phyloP scores from a whole-genome alignment of 2,329 filamentous ascomycete genomes.

The Paraphaeosphaeria minitans region DNA sequence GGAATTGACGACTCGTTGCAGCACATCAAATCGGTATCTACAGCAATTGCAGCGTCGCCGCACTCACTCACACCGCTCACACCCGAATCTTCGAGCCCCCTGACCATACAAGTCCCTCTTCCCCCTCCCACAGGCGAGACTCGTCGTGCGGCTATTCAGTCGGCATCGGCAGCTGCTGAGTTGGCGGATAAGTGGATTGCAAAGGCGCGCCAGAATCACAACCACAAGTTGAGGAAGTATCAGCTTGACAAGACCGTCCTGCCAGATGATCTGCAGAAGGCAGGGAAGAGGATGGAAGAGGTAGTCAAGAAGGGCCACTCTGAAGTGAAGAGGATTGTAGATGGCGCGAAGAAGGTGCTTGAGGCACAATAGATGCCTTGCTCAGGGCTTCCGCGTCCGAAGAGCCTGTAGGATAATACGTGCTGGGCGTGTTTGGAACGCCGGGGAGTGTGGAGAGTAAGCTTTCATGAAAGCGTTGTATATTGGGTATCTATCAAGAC shows the following conservation, averaged over 20 bases:
- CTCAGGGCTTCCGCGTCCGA: neutral
- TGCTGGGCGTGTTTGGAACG: neutral
- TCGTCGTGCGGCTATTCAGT: slow-evolving; percentile 48
- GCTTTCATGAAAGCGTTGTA: neutral
- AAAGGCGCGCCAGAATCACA: slow-evolving; percentile 53
- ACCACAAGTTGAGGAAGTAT: slow-evolving; percentile 55
- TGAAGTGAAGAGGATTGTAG: slow-evolving; percentile 56
- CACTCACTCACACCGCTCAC: slow-evolving; percentile 59
- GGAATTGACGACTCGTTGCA: slow-evolving; percentile 29
- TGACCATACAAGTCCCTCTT: slow-evolving; percentile 60
- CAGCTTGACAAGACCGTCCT: slow-evolving; percentile 50
- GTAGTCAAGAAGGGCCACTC: slow-evolving; percentile 54
- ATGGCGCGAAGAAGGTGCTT: slow-evolving; percentile 55
- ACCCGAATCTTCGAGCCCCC: slow-evolving; percentile 54
- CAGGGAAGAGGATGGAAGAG: slow-evolving; percentile 56
- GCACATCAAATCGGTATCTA: slow-evolving; percentile 61
- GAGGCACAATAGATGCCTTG: slow-evolving; percentile 35
- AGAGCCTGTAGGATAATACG: neutral
- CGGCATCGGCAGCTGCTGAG: slow-evolving; percentile 50
- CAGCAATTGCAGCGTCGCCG: slow-evolving; percentile 58
- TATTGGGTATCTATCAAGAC: slow-evolving; percentile 4
- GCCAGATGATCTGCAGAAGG: slow-evolving; percentile 58
- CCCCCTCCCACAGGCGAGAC: slow-evolving; percentile 64
- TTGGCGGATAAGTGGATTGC: slow-evolving; percentile 49
- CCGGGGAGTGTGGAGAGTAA: neutral